A percentile compares a stretch with the other conserved stretches of the same genome.
Conservation (phyloP, 768 basidiomycete species). For the Trametes gibbosa region DNA sequence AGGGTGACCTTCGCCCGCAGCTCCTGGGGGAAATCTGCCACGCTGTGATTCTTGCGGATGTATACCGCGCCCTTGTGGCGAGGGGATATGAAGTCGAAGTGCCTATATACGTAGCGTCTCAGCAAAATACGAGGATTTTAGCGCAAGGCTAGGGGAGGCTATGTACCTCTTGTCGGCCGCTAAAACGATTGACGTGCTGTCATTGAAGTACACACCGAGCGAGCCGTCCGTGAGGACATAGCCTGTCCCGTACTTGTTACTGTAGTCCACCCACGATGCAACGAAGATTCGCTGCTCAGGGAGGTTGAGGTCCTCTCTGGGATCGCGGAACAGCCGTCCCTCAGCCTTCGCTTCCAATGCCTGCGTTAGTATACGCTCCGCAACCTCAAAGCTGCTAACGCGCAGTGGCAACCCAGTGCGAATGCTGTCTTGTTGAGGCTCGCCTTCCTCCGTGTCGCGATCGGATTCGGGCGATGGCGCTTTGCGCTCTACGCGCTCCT, state of each 20-base stretch:
- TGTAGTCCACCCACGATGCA: conserved; percentile 98
- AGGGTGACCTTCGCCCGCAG: conserved; percentile 90
- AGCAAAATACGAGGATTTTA: background rate
- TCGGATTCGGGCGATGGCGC: conserved; percentile 14
- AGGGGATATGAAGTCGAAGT: conserved; percentile 85
- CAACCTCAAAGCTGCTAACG: conserved; percentile 66
- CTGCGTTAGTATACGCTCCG: conserved; percentile 44
- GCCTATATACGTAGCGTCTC: conserved; percentile 41
- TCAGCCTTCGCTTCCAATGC: conserved; percentile 70
- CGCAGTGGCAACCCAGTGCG: conserved; percentile 28
- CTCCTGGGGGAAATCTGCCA: conserved; percentile 72
- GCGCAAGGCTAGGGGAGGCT: background rate
- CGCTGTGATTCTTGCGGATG: conserved; percentile 67
- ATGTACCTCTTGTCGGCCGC: conserved; percentile 85
- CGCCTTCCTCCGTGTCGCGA: background rate
- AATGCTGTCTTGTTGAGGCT: background rate
- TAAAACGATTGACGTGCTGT: conserved; percentile 83
- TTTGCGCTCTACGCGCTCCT: conserved; percentile 21
- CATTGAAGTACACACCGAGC: conserved; percentile 95
- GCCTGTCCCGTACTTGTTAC: conserved; percentile 99
- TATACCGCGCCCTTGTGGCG: conserved; percentile 64
- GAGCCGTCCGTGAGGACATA: conserved; percentile 95
- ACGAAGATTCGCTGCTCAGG: conserved; percentile 83
- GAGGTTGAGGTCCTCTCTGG: conserved; percentile 49
- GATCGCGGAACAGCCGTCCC: conserved; percentile 67